Conservation (phyloP, 2,329 filamentous ascomycete species). For the Microdochium trichocladiopsis region DNA sequence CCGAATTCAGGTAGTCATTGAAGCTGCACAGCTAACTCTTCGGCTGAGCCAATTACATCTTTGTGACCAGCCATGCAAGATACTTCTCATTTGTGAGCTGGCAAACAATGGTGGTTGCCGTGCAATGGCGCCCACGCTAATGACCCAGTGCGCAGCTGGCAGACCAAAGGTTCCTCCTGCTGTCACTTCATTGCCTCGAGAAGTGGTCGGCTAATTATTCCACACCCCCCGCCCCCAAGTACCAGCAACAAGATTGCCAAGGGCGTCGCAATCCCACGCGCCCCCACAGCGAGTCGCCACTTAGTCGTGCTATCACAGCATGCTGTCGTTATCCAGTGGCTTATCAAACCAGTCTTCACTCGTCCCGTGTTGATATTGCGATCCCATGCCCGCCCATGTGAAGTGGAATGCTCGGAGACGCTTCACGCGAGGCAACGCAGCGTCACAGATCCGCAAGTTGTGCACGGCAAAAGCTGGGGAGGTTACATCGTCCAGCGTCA, state of each 20-base stretch:
- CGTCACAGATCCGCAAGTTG: background rate
- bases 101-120: background rate
- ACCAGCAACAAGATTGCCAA: background rate
- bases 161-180: background rate
- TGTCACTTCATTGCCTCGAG: background rate
- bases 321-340: too few relatives aligned
- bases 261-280: background rate
- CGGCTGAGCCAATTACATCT: too few relatives aligned
- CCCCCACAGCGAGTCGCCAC: background rate
- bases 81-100: too few relatives aligned
- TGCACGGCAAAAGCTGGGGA: background rate
- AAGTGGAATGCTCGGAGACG: too few relatives aligned
- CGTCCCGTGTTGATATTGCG: too few relatives aligned
- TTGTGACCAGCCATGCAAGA: too few relatives aligned
- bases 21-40: too few relatives aligned
- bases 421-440: too few relatives aligned
- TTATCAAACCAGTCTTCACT: too few relatives aligned
- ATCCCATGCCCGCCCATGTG: too few relatives aligned
- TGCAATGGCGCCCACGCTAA: background rate
- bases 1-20: too few relatives aligned
- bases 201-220: background rate
- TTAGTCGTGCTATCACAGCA: too few relatives aligned
- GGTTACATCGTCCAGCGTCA: background rate
- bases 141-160: background rate
- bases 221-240: background rate